Conservation (phyloP, 129 eudicot species). For the Mikania micrantha region DNA sequence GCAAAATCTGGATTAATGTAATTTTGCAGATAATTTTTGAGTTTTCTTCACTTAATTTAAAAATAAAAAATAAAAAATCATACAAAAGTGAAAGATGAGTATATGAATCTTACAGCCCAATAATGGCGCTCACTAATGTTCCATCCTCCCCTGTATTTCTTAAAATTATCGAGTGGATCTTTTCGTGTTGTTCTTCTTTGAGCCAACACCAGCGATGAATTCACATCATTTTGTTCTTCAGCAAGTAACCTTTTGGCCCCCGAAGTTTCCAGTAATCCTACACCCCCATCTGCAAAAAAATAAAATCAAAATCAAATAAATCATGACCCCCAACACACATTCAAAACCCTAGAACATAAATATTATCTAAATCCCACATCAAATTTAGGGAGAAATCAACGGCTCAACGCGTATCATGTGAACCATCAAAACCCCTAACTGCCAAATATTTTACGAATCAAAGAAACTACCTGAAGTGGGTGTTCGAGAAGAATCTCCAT, state of each 20-base stretch:
- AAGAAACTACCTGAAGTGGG: no score
- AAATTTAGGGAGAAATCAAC: no score
- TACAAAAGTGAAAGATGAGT: background rate
- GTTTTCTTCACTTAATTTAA: no score
- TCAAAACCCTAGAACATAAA: constrained; percentile 13
- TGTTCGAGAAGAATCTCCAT: no score
- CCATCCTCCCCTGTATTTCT: constrained; percentile 69
- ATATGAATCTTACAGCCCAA: constrained; percentile 71
- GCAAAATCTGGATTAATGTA: no score
- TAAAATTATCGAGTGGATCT: constrained; percentile 65
- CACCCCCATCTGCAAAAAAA: constrained; percentile 35
- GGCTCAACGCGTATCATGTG: no score
- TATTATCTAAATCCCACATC: no score
- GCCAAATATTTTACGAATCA: no score
- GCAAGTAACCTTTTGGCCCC: constrained; percentile 43
- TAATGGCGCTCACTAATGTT: constrained; percentile 75
- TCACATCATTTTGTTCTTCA: constrained; percentile 32
- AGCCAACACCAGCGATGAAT: constrained; percentile 76
- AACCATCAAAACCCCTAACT: no score
- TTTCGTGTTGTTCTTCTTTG: constrained; percentile 59
- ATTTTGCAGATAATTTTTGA: no score
- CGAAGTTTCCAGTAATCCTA: constrained; percentile 22
- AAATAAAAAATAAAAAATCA: no score
- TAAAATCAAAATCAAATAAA: no score
- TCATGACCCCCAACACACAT: background rate